Evolutionary conservation across 192 early-diverging fungal species (phyloP).

Genomic region (Umbelopsis isabellina): DNA sequence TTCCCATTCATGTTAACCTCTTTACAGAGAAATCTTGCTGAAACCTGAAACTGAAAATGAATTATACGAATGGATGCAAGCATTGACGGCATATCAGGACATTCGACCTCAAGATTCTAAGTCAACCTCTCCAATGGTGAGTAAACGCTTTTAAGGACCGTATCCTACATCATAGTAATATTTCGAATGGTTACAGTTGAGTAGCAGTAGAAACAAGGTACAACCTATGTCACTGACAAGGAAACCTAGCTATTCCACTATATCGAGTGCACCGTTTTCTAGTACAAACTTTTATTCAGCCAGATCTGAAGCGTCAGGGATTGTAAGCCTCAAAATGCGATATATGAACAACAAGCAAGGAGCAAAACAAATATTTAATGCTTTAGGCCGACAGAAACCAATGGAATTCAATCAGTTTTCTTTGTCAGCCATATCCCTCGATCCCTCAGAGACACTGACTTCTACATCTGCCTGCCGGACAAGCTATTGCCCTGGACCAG

Average conservation of each 20-base stretch:
- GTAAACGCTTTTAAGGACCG: too few relatives aligned
- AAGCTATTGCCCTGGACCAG: background rate
- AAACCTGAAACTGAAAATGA: conserved; percentile 19
- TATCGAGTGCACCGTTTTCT: background rate
- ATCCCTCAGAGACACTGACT: background rate
- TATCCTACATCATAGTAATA: background rate
- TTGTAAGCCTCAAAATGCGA: background rate
- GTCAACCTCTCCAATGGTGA: conserved; percentile 8
- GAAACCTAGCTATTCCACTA: background rate
- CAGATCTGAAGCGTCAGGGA: background rate
- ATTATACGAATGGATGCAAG: conserved; percentile 20
- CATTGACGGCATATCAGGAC: background rate
- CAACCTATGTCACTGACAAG: background rate
- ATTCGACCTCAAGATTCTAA: conserved; percentile 16
- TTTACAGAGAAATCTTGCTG: conserved; percentile 15
- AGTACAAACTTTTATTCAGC: background rate
- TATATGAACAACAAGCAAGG: conserved; percentile 13
- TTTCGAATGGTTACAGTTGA: background rate
- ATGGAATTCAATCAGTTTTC: background rate
- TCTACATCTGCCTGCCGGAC: background rate
- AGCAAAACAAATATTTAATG: conserved; percentile 16
- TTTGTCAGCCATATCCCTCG: background rate
- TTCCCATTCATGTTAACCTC: background rate
- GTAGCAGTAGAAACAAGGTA: background rate
- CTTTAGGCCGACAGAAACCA: conserved; percentile 12